A percentile compares a stretch with the other conserved stretches of the same genome.
phyloP scores from a whole-genome alignment of 169 alveolate species.

The Miamiensis avidus region DNA sequence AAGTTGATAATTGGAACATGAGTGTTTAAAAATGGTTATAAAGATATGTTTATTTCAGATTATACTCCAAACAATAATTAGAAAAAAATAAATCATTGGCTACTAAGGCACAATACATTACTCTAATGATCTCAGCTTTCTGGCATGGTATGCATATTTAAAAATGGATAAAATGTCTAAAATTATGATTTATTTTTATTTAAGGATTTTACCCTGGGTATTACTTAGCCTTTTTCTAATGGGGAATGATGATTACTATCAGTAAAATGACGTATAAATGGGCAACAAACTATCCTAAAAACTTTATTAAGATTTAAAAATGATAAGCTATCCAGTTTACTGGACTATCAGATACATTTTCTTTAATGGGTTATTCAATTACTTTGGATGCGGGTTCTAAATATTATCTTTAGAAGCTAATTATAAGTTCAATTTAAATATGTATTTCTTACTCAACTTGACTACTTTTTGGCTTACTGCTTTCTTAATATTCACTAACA shows the following conservation, averaged over 20 bases:
- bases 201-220: slow-evolving; percentile 26
- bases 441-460: background rate
- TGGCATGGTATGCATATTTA: slow-evolving; percentile 8
- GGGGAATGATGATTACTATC: slow-evolving; percentile 5
- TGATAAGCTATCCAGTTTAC: slow-evolving; percentile 1
- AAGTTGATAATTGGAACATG: slow-evolving; percentile 40
- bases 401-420: background rate
- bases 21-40: slow-evolving; percentile 39
- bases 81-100: slow-evolving; percentile 9
- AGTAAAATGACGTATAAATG: slow-evolving; percentile 3
- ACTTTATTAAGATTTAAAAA: slow-evolving; percentile 4
- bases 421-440: background rate
- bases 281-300: background rate
- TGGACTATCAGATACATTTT: background rate
- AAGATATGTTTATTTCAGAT: slow-evolving; percentile 43
- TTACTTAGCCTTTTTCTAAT: slow-evolving; percentile 20
- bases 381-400: slow-evolving; percentile 23
- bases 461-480: background rate
- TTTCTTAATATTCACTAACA: background rate
- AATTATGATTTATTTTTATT: too few species aligned
- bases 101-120: slow-evolving; percentile 27
- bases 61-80: slow-evolving; percentile 24
- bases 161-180: too few species aligned
- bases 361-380: background rate
- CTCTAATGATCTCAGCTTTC: slow-evolving; percentile 42